Base-by-base conservation (phyloP, 2,329 filamentous ascomycete genomes). In the Zymoseptoria passerinii region DNA sequence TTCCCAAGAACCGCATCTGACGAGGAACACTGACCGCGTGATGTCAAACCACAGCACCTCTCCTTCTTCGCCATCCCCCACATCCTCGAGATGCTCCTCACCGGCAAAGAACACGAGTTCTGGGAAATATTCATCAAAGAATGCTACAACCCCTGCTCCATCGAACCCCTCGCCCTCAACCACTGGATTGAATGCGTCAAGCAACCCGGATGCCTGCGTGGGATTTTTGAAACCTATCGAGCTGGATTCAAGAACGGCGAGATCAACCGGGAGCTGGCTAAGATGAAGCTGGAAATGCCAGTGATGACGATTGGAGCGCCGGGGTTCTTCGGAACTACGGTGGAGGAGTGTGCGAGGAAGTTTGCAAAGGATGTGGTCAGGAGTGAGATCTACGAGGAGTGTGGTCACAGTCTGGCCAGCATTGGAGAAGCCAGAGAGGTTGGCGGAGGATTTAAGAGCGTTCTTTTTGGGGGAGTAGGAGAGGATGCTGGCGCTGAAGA, bases 71-170 rank as follows among this genome's bases (percentile, higher is more conserved):
- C 64, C 60, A 65, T 74, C 54, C 72, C 73, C 1, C 70, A 74
- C 53, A 64, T 74, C 1, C 72, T 72, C 0, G 73, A 75, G 61
- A 74, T 74, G 73, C 64, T 74, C 50, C 74, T 74, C 10, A 65
- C 68, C 50, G 72, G 72, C 1, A 69, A 71, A 18, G 73, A 75
- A 62, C 64, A 68, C 28, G 72, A 74, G 58, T 74, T 75, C 48
- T 75, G 72, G 72, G 71, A 71, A 56, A 70, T 70, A 64, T 75
- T 74, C 61, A 74, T 74, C 65, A 73, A 72, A 48, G 72, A 75
- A 62, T 74, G 72, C 61, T 74, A 73, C 58, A 73, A 74, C 55
- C 72, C 72, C 6, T 69, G 68, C 51, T 62, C 67, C 4, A 70
- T 75, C 29, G 70, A 72, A 54, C 69, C 67, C 1, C 65, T 65